Evolutionary conservation across 1,284 basidiomycete species (phyloP).

Genomic region (Cryptococcus hybrid): DNA sequence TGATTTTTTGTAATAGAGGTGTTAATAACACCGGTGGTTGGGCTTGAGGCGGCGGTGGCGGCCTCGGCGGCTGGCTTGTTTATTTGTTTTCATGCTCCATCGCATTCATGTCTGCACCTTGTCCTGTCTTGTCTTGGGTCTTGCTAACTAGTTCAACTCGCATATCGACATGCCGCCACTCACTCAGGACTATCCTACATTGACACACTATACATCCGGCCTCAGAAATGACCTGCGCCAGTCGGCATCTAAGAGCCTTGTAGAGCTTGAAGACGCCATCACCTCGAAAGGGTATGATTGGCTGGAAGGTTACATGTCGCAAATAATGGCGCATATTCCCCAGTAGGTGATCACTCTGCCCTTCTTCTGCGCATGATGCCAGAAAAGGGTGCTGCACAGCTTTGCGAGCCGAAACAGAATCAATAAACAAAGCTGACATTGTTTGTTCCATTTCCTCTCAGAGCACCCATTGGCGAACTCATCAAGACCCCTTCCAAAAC

Average conservation of each 20-base stretch:
- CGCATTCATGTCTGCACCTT: not conserved
- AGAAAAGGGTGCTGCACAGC: too few relatives aligned
- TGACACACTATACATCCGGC: conserved; percentile 35
- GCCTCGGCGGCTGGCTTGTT: not conserved
- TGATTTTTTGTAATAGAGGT: not conserved
- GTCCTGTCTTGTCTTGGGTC: not conserved
- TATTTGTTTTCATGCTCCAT: not conserved
- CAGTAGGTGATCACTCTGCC: conserved; percentile 13
- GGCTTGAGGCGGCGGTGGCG: not conserved
- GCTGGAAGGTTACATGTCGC: conserved; percentile 46
- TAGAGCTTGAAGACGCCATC: conserved; percentile 39
- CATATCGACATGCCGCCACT: conserved; percentile 5
- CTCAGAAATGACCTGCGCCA: conserved; percentile 29
- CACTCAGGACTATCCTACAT: conserved; percentile 17
- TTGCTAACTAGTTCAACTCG: not conserved
- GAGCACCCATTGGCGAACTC: conserved; percentile 43
- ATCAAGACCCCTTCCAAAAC: conserved; percentile 50
- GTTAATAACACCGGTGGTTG: not conserved
- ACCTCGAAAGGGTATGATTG: conserved; percentile 45
- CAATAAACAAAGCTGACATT: conserved; percentile 2
- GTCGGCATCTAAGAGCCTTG: conserved; percentile 30
- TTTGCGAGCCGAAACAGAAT: not conserved
- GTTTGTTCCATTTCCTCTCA: conserved; percentile 3
- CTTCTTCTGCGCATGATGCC: too few relatives aligned
- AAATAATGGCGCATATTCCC: conserved; percentile 25